phyloP scores from a whole-genome alignment of 495 filamentous ascomycete species.

The Penicillium cataractarum region DNA sequence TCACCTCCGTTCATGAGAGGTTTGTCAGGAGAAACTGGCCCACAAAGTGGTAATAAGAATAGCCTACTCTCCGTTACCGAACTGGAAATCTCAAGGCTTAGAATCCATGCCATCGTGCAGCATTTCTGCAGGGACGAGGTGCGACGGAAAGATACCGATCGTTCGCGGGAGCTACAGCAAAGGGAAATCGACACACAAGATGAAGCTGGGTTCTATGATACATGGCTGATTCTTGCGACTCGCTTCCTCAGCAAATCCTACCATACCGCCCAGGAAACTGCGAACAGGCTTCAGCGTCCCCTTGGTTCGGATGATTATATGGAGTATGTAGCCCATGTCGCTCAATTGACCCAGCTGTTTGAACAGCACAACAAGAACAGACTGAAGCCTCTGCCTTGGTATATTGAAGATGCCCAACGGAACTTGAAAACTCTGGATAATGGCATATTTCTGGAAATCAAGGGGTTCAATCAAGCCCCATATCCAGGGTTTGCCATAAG shows the following conservation, averaged over 20 bases:
- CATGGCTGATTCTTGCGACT: background rate
- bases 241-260: background rate
- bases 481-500: background rate
- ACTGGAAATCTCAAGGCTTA: background rate
- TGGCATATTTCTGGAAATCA: background rate
- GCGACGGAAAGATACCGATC: background rate
- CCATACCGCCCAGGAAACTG: background rate
- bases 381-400: background rate
- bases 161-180: background rate
- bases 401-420: background rate
- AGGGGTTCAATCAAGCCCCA: background rate
- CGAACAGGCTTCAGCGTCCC: background rate
- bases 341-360: background rate
- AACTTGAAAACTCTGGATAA: background rate
- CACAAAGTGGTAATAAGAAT: background rate
- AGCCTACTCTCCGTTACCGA: background rate
- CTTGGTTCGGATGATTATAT: background rate
- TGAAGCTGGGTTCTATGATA: background rate
- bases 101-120: background rate
- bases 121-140: background rate
- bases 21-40: background rate
- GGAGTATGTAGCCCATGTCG: background rate
- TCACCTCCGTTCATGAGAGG: too few species aligned
- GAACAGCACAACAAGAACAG: background rate
- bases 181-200: background rate